Evolutionary conservation across 345 rosid genomes (phyloP), one percentile per base, ranked within the genome.

Genomic region (Citrus reticulata): DNA sequence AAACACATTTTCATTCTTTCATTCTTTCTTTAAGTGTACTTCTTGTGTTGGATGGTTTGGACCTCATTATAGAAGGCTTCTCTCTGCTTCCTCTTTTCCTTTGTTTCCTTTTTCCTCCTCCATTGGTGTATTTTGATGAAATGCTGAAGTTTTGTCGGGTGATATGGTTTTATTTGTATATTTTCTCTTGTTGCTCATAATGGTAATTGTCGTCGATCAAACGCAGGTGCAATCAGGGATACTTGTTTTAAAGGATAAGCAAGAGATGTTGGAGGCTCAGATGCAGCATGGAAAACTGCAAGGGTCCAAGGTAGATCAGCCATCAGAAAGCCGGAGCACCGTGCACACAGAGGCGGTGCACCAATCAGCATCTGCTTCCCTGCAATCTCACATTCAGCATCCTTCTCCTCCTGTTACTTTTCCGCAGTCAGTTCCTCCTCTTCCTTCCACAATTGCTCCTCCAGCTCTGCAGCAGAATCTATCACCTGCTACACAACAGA

Each of bases 151-250:
- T 70, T 8, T 51, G 35, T 54, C 0, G 1, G 34, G 1, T 30
- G 46, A 65, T 40, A 22, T 1, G 49, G 71, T 10, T 62, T 54
- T 30, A 7, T 10, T 46, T 30, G 32, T 24, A 42, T 16, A 42
- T 63, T 63, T 20, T 20, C 20, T 42, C 42, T 63, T 64, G 46
- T 63, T 75, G 24, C 42, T 42, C 29, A 34, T 57, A 60, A 19
- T 81, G 29, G 16, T 66, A 4, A 65, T 79, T 75, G 19, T 59
- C 42, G n/a, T 70, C 66, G 32, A 60, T 76, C 59, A 39, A 51
- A 11, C 78, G 83, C 87, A 95, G 98, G 95, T 95, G 78, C 98
- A 92, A 84, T 80, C 87, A 6, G 95, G 94, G 78, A 89, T 95
- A 9, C 88, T 84, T 37, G 80, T 81, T 80, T 73, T 95, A 83